Conservation (phyloP, 2,329 filamentous ascomycete species). For the Cladosporium sp. region DNA sequence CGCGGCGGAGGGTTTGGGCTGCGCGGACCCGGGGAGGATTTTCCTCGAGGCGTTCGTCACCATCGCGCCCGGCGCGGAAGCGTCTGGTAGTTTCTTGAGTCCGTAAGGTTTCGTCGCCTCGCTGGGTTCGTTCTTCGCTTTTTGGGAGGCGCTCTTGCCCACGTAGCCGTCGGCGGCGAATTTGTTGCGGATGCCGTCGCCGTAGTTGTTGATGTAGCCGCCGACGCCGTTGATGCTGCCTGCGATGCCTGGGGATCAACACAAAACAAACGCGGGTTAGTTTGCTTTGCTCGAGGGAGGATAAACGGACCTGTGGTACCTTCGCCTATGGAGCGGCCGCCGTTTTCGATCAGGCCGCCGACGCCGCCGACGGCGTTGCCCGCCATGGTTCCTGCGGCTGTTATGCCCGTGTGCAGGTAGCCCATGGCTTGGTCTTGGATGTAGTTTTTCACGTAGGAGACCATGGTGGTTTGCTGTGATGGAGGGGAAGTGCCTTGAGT, state of each 20-base stretch:
- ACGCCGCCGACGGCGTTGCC: constrained; percentile 35
- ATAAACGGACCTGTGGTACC: constrained; percentile 25
- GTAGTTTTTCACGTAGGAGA: constrained; percentile 23
- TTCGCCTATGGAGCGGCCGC: constrained; percentile 30
- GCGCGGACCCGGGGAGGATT: background rate
- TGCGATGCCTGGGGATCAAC: constrained; percentile 28
- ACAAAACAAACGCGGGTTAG: constrained; percentile 18
- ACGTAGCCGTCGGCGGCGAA: constrained; percentile 30
- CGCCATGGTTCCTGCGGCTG: constrained; percentile 34
- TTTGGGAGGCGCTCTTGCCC: constrained; percentile 11
- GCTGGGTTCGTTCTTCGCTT: constrained; percentile 11
- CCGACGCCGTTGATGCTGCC: constrained; percentile 32
- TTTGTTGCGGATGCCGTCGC: constrained; percentile 27
- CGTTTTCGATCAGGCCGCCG: constrained; percentile 30
- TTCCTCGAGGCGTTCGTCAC: constrained; percentile 12
- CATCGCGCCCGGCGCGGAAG: constrained; percentile 6
- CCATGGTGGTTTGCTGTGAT: constrained; percentile 6
- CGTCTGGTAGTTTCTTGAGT: constrained; percentile 13
- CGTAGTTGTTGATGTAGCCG: constrained; percentile 33
- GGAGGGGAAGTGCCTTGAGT: background rate
- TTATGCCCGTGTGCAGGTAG: constrained; percentile 31
- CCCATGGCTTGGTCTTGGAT: constrained; percentile 29
- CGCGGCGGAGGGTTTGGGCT: constrained; percentile 3
- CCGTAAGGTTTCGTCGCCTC: constrained; percentile 14
- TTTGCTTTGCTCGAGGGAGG: too few species aligned